These are phyloP conservation scores for Pythium brassicae DNA, from an alignment of 352 stramenopile species.

Conservation along the genomic window DNA sequence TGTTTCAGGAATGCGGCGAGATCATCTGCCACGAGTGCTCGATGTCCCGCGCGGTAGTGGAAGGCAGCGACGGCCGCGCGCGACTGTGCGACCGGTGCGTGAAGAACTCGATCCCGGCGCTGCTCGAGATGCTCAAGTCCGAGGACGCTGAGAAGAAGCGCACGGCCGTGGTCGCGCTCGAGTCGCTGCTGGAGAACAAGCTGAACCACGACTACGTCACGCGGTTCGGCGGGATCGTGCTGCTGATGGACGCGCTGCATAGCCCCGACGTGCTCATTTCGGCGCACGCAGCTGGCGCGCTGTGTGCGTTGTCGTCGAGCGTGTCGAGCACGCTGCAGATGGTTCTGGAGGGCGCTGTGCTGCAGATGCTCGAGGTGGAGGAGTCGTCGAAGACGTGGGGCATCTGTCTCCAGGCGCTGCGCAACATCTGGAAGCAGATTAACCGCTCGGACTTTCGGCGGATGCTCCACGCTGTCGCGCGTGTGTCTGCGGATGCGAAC, in stretches of 20 bases:
- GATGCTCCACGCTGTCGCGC: conserved; percentile 80
- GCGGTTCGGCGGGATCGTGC: conserved; percentile 60
- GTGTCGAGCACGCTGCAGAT: conserved; percentile 81
- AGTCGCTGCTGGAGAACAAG: conserved; percentile 82
- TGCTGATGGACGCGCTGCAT: conserved; percentile 71
- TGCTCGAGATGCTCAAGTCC: conserved; percentile 51
- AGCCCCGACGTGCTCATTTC: conserved; percentile 59
- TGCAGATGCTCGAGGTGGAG: conserved; percentile 86
- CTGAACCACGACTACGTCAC: conserved; percentile 85
- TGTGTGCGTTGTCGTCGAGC: conserved; percentile 76
- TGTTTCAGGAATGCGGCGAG: conserved; percentile 70
- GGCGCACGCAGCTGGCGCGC: conserved; percentile 63
- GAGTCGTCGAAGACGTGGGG: conserved; percentile 72
- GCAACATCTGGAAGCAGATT: conserved; percentile 89
- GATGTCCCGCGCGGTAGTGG: conserved; percentile 78
- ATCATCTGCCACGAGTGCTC: conserved; percentile 87
- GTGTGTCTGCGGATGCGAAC: conserved; percentile 71
- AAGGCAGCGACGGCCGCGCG: conserved; percentile 73
- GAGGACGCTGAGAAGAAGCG: conserved; percentile 60
- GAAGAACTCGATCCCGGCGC: conserved; percentile 66
- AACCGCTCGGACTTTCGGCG: conserved; percentile 78
- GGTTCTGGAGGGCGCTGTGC: conserved; percentile 83
- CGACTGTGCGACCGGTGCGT: conserved; percentile 84
- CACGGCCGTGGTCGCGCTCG: conserved; percentile 66
- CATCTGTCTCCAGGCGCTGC: conserved; percentile 74